phyloP scores from a whole-genome alignment of 1,284 basidiomycete genomes.

The Cryptococcus jaspeensis region DNA sequence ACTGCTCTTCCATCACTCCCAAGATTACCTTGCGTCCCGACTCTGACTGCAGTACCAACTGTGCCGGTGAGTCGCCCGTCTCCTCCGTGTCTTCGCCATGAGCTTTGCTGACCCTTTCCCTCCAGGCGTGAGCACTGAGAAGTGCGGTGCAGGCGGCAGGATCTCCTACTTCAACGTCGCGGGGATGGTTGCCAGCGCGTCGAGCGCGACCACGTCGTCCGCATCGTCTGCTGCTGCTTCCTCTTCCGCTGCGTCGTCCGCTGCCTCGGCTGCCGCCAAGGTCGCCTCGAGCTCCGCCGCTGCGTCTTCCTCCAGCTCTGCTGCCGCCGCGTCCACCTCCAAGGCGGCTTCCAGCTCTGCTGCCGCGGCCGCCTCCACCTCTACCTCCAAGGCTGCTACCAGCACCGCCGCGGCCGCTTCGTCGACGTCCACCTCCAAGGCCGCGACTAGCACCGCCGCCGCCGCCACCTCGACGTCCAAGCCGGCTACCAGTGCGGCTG shows the following conservation, averaged over 20 bases:
- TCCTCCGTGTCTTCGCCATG: neutral
- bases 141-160: conserved; percentile 4
- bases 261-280: neutral
- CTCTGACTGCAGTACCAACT: neutral
- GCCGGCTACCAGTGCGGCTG: too few species aligned
- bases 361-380: conserved; percentile 1
- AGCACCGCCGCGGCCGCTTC: neutral
- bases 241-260: neutral
- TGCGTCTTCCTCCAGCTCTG: conserved; percentile 6
- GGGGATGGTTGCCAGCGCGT: neutral
- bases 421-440: neutral
- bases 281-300: conserved; percentile 4
- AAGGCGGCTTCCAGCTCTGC: conserved; percentile 7
- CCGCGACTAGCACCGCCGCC: too few species aligned
- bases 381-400: neutral
- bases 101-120: too few species aligned
- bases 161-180: conserved; percentile 2
- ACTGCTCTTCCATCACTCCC: conserved; percentile 16
- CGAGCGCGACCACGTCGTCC: neutral
- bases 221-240: conserved; percentile 1
- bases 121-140: neutral
- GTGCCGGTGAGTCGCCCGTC: neutral
- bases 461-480: too few species aligned
- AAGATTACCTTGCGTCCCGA: neutral
- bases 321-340: conserved; percentile 5